These are phyloP conservation scores for Eimeria acervulina DNA, from an alignment of 169 alveolate species.

Conservation along the genomic window DNA sequence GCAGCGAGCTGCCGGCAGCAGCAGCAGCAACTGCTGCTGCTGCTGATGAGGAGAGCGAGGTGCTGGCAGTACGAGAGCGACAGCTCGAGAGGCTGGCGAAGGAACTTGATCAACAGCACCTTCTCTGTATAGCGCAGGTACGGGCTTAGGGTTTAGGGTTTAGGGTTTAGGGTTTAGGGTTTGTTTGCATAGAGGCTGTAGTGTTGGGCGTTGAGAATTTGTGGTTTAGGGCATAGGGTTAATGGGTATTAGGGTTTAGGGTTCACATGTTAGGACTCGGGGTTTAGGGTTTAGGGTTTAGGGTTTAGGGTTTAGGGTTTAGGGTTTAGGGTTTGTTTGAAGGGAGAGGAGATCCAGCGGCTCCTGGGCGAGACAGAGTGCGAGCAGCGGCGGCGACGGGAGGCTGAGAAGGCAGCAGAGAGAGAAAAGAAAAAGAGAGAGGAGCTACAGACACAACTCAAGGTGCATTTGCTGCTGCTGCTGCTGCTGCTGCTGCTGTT, in stretches of 20 bases:
- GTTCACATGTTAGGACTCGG: background rate
- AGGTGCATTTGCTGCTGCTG: background rate
- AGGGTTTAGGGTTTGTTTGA: background rate
- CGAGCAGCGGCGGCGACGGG: conserved; percentile 19
- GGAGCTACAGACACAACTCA: conserved; percentile 17
- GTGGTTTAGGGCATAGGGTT: background rate
- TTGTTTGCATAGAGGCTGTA: background rate
- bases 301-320: conserved; percentile 18
- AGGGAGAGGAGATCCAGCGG: conserved; percentile 48
- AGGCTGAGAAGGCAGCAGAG: conserved; percentile 19
- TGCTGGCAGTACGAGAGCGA: conserved; percentile 17
- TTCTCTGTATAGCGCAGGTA: conserved; percentile 34
- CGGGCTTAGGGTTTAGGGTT: conserved; percentile 12
- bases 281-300: background rate
- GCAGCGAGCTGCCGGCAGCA: background rate
- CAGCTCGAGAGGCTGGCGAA: conserved; percentile 44
- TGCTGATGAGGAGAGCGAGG: background rate
- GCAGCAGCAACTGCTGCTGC: conserved; percentile 17
- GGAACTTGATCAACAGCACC: conserved; percentile 21
- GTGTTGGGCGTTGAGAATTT: background rate
- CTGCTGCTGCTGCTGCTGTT: background rate
- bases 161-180: conserved; percentile 19
- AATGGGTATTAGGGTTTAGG: background rate
- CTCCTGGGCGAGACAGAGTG: conserved; percentile 6
- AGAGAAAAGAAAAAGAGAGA: conserved; percentile 16